Percentiles rank a stretch among this genome's conserved stretches.
These are phyloP conservation scores for Myxozyma sirexii DNA, from an alignment of 805 yeast species.

Conservation along the genomic window DNA sequence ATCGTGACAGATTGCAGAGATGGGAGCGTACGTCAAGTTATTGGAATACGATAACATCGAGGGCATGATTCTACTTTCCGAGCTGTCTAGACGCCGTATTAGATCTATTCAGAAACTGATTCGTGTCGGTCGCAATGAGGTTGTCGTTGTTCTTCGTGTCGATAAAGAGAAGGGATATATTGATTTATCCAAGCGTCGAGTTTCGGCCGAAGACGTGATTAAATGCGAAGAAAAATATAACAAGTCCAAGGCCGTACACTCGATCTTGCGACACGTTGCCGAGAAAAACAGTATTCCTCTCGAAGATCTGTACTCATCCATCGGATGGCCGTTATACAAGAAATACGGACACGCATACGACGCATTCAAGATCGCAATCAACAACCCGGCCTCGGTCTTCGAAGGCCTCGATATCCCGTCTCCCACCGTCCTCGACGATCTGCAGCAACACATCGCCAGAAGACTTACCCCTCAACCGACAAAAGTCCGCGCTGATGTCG, in stretches of 20 bases:
- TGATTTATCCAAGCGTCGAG: slow-evolving; percentile 96
- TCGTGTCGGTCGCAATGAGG: slow-evolving; percentile 98
- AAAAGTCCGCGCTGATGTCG: slow-evolving; percentile 97
- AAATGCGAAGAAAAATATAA: slow-evolving; percentile 97
- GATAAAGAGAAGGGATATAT: slow-evolving; percentile 98
- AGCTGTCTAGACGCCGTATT: slow-evolving; percentile 97
- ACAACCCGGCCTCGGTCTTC: slow-evolving; percentile 81
- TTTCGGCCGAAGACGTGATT: slow-evolving; percentile 93
- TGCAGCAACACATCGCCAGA: slow-evolving; percentile 82
- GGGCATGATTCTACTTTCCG: slow-evolving; percentile 96
- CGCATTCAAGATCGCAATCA: slow-evolving; percentile 94
- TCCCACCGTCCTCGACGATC: slow-evolving; percentile 75
- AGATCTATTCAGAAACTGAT: slow-evolving; percentile 96
- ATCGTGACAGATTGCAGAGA: slow-evolving; percentile 72
- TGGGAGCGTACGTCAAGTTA: slow-evolving; percentile 98
- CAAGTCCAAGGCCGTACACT: slow-evolving; percentile 95
- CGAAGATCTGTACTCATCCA: slow-evolving; percentile 79
- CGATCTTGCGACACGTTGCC: slow-evolving; percentile 97
- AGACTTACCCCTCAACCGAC: slow-evolving; percentile 98
- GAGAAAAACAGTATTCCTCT: slow-evolving; percentile 89
- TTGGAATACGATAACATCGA: slow-evolving; percentile 97
- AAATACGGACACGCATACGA: slow-evolving; percentile 97
- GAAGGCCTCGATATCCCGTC: slow-evolving; percentile 76
- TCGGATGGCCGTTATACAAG: slow-evolving; percentile 97
- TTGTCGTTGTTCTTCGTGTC: slow-evolving; percentile 95